phyloP scores from a whole-genome alignment of 225 moss, liverwort and hornwort species.

The Bryum argenteum region DNA sequence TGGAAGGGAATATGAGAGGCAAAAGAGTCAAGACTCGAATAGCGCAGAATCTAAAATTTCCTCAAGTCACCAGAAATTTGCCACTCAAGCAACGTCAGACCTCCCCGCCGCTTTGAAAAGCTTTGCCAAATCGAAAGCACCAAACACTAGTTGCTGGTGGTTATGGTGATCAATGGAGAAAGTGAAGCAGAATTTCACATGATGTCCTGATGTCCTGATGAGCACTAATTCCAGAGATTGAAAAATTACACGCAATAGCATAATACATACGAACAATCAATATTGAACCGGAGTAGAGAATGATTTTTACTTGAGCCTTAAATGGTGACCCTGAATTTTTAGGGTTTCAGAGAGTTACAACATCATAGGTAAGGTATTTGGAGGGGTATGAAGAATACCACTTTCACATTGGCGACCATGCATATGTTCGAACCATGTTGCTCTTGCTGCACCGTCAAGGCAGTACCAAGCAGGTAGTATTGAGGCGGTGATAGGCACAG shows the following conservation, averaged over 20 bases:
- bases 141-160: not conserved
- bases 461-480: too few species aligned
- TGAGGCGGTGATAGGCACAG: too few species aligned
- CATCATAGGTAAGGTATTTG: too few species aligned
- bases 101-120: not conserved
- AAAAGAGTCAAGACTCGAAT: too few species aligned
- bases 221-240: not conserved
- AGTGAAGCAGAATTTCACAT: not conserved
- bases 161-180: constrained; percentile 2
- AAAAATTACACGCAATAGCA: constrained; percentile 19
- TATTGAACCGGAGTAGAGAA: constrained; percentile 3
- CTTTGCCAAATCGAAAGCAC: not conserved
- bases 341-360: too few species aligned
- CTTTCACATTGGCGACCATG: too few species aligned
- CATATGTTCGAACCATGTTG: too few species aligned
- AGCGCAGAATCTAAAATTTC: too few species aligned
- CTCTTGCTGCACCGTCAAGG: too few species aligned
- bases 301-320: constrained; percentile 7
- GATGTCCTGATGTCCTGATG: constrained; percentile 1
- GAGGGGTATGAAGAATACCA: too few species aligned
- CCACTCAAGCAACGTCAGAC: not conserved
- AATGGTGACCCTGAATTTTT: constrained; percentile 21
- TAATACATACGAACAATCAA: constrained; percentile 22
- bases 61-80: not conserved
- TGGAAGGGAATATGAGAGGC: too few species aligned